Conservation (phyloP, 2,329 filamentous ascomycete species). For the Ascochyta koolunga region DNA sequence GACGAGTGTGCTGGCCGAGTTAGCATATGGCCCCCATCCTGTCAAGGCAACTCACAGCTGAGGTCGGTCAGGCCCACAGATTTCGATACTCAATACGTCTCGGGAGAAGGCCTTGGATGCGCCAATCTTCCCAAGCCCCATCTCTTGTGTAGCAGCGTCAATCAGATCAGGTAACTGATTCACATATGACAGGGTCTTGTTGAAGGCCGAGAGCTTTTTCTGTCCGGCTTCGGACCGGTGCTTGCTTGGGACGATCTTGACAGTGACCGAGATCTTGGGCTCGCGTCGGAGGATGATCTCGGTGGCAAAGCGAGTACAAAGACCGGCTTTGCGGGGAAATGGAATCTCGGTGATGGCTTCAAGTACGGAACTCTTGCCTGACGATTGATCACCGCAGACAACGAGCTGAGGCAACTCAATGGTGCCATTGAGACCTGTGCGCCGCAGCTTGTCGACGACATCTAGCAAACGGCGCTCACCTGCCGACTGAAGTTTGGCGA, state of each 20-base stretch:
- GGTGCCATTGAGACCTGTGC: constrained; percentile 49
- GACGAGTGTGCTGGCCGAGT: constrained; percentile 39
- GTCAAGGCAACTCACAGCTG: constrained; percentile 21
- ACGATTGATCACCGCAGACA: constrained; percentile 36
- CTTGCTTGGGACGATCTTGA: constrained; percentile 8
- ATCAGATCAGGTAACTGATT: constrained; percentile 56
- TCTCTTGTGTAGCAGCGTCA: constrained; percentile 55
- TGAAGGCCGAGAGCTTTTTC: constrained; percentile 43
- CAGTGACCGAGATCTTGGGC: constrained; percentile 18
- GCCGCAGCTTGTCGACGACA: constrained; percentile 58
- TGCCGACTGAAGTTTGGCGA: constrained; percentile 52
- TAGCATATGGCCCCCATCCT: neutral
- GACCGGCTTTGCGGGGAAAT: constrained; percentile 59
- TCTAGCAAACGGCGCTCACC: constrained; percentile 58
- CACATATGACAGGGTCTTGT: constrained; percentile 37
- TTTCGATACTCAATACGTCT: constrained; percentile 50
- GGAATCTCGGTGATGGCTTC: constrained; percentile 66
- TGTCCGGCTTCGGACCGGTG: constrained; percentile 29
- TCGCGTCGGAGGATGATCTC: constrained; percentile 50
- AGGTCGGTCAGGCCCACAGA: constrained; percentile 43
- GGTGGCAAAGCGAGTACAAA: constrained; percentile 66
- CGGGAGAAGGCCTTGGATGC: constrained; percentile 39
- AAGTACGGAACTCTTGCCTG: constrained; percentile 67
- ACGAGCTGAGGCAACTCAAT: constrained; percentile 40
- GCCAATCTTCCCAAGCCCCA: constrained; percentile 49